Percentiles rank a stretch among this genome's conserved stretches.
Evolutionary conservation across 768 basidiomycete species (phyloP).

Genomic region (Glaciozyma martinii): DNA sequence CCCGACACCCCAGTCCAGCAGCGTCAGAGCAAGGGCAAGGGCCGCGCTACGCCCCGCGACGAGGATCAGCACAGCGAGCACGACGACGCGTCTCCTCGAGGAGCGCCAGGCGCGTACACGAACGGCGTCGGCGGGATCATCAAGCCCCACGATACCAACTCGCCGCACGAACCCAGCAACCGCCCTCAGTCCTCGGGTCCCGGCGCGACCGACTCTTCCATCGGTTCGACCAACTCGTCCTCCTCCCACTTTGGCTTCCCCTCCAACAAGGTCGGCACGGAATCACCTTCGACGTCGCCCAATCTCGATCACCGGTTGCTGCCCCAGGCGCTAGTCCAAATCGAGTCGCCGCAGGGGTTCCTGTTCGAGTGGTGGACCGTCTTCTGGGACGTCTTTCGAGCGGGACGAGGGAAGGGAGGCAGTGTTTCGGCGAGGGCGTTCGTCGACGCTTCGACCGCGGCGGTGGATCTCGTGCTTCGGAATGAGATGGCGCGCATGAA

Average conservation of each 20-base stretch:
- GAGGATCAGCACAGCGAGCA: neutral
- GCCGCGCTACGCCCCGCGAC: neutral
- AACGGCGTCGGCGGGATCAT: too few relatives aligned
- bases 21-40: neutral
- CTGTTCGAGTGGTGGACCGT: conserved; percentile 33
- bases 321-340: conserved; percentile 24
- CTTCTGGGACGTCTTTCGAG: conserved; percentile 29
- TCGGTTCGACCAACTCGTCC: conserved; percentile 4
- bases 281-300: neutral
- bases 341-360: conserved; percentile 21
- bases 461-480: neutral
- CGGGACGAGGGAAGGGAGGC: neutral
- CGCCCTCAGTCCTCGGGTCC: neutral
- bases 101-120: too few relatives aligned
- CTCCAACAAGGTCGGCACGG: neutral
- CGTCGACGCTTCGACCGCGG: neutral
- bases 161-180: neutral
- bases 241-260: conserved; percentile 4
- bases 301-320: neutral
- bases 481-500: neutral
- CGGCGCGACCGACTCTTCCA: neutral
- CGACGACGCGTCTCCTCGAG: neutral
- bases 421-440: neutral
- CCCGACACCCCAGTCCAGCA: conserved; percentile 13
- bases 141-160: neutral